Base-by-base conservation (phyloP, 2,329 filamentous ascomycete species). In the Penicillium sp. region DNA sequence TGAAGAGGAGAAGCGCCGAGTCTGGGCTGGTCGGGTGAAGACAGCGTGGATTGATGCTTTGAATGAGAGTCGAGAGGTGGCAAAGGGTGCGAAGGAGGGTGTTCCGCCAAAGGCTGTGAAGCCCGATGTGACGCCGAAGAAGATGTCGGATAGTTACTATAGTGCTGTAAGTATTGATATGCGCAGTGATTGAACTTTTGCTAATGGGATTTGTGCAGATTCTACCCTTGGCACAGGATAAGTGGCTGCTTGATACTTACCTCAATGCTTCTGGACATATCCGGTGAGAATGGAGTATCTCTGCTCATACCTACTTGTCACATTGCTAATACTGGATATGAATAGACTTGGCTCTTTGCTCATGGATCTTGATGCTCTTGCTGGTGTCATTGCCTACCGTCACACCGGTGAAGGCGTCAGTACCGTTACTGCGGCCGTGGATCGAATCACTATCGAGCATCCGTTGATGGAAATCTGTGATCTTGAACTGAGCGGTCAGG, bases 321-420 rank as follows among this genome's bases (percentile, higher is more conserved):
- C 6, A 37, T 13, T 7, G 5, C 52, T 60, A 39, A 51, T 43
- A 36, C 55, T 60, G 40, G 47, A 41, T 27, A 8, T 13, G 17
- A 33, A 6, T 75, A 85, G 78, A 46, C 78, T 91, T 7, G 89
- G 89, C 0, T 85, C 88, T 0, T 75, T 92, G 13, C 84, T 92
- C 55, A 91, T 91, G 87, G 89, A 92, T 56, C 79, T 92, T 2
- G 89, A 92, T 70, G 89, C 89, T 0, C 73, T 92, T 7, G 88
- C 88, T 1, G 89, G 89, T 8, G 83, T 91, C 40, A 83, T 92
- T 49, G 88, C 89, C 15, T 87, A 91, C 70, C 89, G 87, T 56
- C 85, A 88, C 61, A 86, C 85, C 0, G 85, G 85, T 15, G 84
- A 87, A 46, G 73, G 75, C 36, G 83, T 86, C 1, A 83, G 81